Conservation (phyloP, 495 filamentous ascomycete species). For the Aspergillus bridgeri region DNA sequence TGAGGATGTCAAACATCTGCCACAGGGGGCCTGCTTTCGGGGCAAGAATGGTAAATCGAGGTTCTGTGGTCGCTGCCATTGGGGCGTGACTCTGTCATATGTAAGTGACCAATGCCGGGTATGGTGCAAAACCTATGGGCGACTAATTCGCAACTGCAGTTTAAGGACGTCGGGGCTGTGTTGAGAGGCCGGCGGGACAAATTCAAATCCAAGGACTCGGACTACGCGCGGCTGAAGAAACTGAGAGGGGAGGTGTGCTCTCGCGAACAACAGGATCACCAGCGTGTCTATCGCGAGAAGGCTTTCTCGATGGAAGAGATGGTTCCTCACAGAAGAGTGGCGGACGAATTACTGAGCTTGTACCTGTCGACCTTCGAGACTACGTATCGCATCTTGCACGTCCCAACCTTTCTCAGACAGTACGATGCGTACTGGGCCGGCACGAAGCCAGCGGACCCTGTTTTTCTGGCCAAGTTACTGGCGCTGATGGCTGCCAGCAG, state of each 20-base stretch:
- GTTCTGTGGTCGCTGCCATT: constrained; percentile 49
- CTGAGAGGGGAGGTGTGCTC: constrained; percentile 32
- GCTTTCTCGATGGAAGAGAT: constrained; percentile 38
- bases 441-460: constrained; percentile 27
- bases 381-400: constrained; percentile 54
- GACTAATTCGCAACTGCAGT: constrained; percentile 28
- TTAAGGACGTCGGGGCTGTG: constrained; percentile 44
- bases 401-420: constrained; percentile 52
- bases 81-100: constrained; percentile 41
- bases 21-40: constrained; percentile 36
- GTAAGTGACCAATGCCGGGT: constrained; percentile 26
- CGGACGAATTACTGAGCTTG: constrained; percentile 48
- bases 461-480: constrained; percentile 47
- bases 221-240: constrained; percentile 31
- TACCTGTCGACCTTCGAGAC: constrained; percentile 60
- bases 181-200: constrained; percentile 36
- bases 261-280: constrained; percentile 33
- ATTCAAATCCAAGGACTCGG: constrained; percentile 25
- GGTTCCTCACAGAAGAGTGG: constrained; percentile 45
- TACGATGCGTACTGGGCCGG: constrained; percentile 51
- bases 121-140: constrained; percentile 6
- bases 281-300: constrained; percentile 40
- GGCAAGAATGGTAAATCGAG: constrained; percentile 47
- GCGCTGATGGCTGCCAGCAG: constrained; percentile 54
- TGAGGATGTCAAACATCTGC: constrained; percentile 32